Percentiles rank a stretch among this genome's conserved stretches.
Evolutionary conservation across 345 rosid genomes (phyloP).

Genomic region (Jatropha curcas): DNA sequence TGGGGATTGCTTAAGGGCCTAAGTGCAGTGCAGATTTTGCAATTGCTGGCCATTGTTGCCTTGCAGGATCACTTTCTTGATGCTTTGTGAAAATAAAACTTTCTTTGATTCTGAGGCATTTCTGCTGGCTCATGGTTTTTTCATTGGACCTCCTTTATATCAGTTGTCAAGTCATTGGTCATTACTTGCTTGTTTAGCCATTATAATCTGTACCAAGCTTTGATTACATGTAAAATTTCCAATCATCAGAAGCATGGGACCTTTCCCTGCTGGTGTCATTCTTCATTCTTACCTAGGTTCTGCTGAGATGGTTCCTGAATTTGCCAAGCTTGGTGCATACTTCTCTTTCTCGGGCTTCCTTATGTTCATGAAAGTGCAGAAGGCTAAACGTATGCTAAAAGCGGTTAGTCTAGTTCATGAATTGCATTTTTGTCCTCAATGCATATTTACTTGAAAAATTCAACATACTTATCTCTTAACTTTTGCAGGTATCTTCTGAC

Average conservation of each 20-base stretch:
- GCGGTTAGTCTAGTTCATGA: slow-evolving; percentile 49
- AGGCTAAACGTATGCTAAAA: slow-evolving; percentile 74
- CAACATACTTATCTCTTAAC: slow-evolving; percentile 19
- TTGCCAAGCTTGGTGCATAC: slow-evolving; percentile 82
- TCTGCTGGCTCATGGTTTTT: no score
- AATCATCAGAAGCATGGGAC: slow-evolving; percentile 61
- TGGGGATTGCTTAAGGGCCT: not conserved
- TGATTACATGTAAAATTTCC: not conserved
- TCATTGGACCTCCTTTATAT: not conserved
- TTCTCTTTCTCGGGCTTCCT: slow-evolving; percentile 92
- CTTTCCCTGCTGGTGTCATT: slow-evolving; percentile 81
- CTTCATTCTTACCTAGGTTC: slow-evolving; percentile 90
- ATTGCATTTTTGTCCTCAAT: slow-evolving; percentile 10
- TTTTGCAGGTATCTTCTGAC: slow-evolving; percentile 67
- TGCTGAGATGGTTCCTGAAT: slow-evolving; percentile 95
- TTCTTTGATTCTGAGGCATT: not conserved
- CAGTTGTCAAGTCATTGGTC: not conserved
- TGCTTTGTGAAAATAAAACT: not conserved
- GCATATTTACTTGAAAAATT: not conserved
- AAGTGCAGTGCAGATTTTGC: not conserved
- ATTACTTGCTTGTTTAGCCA: not conserved
- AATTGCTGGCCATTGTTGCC: not conserved
- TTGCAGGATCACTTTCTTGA: not conserved
- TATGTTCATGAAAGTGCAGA: slow-evolving; percentile 71
- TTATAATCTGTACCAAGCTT: slow-evolving; percentile 2